phyloP scores from a whole-genome alignment of 2,329 filamentous ascomycete genomes.

The Trichoderma sp. region DNA sequence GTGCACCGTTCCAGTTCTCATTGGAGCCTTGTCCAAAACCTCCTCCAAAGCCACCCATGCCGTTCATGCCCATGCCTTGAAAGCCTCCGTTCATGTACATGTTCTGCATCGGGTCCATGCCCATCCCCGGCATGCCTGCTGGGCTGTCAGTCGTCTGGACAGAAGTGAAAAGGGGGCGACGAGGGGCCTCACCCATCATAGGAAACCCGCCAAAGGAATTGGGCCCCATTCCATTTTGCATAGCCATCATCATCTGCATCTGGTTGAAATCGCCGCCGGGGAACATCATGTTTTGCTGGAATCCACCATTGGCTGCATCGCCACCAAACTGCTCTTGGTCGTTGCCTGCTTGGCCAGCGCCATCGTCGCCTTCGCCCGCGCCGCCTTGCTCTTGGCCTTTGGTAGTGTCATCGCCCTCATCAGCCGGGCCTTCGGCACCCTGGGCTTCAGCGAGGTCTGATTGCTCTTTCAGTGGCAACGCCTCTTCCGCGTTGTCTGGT shows the following conservation, averaged over 20 bases:
- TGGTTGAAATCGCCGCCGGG: conserved; percentile 69
- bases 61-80: conserved; percentile 75
- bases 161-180: background rate
- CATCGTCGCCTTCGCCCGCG: conserved; percentile 30
- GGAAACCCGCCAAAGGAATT: conserved; percentile 62
- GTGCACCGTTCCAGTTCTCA: conserved; percentile 79
- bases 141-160: conserved; percentile 36
- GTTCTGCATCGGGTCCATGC: conserved; percentile 80
- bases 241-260: conserved; percentile 80
- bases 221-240: conserved; percentile 68
- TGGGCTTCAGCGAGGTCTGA: background rate
- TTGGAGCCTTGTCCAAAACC: conserved; percentile 64
- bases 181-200: conserved; percentile 78
- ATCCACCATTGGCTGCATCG: conserved; percentile 50
- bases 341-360: conserved; percentile 38
- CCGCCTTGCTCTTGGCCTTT: conserved; percentile 14
- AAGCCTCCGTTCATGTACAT: conserved; percentile 80
- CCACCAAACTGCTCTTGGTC: conserved; percentile 40
- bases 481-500: background rate
- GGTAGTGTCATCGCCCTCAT: conserved; percentile 22
- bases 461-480: background rate
- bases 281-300: conserved; percentile 61
- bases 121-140: conserved; percentile 76
- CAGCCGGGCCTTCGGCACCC: background rate
- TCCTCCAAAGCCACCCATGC: conserved; percentile 76